Evolutionary conservation across 1,284 basidiomycete genomes (phyloP).

Genomic region (Marasmius oreades): DNA sequence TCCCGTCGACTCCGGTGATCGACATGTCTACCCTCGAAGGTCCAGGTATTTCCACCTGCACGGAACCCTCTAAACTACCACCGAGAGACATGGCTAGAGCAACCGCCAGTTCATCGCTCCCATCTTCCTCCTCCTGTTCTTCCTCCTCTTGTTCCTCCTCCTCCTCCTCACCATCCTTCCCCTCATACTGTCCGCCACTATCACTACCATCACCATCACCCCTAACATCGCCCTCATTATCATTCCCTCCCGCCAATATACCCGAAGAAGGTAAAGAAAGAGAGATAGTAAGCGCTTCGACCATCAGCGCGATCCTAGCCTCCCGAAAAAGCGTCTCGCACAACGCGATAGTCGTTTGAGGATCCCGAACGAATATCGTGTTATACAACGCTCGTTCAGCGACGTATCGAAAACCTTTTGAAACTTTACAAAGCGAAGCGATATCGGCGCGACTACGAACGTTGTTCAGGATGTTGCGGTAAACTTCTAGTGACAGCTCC

Average conservation of each 20-base stretch:
- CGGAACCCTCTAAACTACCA: conserved; percentile 12
- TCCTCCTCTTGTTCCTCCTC: conserved; percentile 1
- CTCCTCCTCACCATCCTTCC: conserved; percentile 4
- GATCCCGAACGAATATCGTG: conserved; percentile 44
- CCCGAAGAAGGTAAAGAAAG: conserved; percentile 22
- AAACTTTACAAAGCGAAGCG: conserved; percentile 52
- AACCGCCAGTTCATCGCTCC: conserved; percentile 15
- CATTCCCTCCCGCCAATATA: conserved; percentile 15
- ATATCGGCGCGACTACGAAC: conserved; percentile 50
- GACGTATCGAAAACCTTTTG: conserved; percentile 46
- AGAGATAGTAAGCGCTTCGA: conserved; percentile 51
- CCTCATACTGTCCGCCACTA: conserved; percentile 13
- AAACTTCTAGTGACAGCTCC: conserved; percentile 56
- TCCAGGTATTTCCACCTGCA: background rate
- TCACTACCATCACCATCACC: no score
- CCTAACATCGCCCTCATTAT: conserved; percentile 17
- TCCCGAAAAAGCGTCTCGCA: conserved; percentile 44
- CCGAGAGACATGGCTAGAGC: conserved; percentile 13
- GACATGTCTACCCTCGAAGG: background rate
- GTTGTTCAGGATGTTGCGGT: conserved; percentile 50
- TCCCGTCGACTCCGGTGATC: background rate
- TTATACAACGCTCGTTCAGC: conserved; percentile 60
- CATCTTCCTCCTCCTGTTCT: conserved; percentile 3
- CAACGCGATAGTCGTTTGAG: conserved; percentile 34
- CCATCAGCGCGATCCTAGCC: conserved; percentile 44